Evolutionary conservation across 2,329 filamentous ascomycete genomes (phyloP).

Genomic region (Fusarium multiceps): DNA sequence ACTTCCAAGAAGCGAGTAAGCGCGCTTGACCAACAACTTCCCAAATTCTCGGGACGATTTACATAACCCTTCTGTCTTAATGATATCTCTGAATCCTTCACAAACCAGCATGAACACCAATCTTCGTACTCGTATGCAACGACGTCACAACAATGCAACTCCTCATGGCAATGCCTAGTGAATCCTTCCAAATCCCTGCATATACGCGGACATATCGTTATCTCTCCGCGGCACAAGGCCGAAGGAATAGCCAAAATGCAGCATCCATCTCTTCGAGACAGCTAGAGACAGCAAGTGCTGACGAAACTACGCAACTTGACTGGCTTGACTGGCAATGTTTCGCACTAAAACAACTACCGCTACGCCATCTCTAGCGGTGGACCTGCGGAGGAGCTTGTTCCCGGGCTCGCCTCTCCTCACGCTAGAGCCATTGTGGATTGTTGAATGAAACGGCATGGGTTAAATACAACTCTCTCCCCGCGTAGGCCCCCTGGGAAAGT

Average conservation of each 20-base stretch:
- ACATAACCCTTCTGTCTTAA: too few species aligned
- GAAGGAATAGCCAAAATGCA: background rate
- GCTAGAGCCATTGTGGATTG: background rate
- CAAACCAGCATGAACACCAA: background rate
- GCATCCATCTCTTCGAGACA: background rate
- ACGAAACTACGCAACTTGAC: background rate
- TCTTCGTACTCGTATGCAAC: background rate
- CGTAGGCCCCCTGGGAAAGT: background rate
- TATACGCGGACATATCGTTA: background rate
- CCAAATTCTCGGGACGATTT: background rate
- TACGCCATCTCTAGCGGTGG: background rate
- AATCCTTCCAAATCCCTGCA: background rate
- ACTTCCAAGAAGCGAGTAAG: background rate
- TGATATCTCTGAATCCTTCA: rapidly evolving
- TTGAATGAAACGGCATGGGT: background rate
- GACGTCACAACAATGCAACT: background rate
- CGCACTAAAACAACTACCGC: background rate
- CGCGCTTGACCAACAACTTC: background rate
- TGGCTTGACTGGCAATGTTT: background rate
- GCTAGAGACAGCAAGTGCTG: background rate
- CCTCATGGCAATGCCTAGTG: background rate
- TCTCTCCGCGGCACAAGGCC: background rate
- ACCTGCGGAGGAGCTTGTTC: background rate
- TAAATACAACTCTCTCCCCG: constrained; percentile 5
- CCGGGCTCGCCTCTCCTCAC: background rate